Evolutionary conservation across 805 yeast species (phyloP), one percentile per base, ranked within the genome.

Genomic region (Starmerella apis): DNA sequence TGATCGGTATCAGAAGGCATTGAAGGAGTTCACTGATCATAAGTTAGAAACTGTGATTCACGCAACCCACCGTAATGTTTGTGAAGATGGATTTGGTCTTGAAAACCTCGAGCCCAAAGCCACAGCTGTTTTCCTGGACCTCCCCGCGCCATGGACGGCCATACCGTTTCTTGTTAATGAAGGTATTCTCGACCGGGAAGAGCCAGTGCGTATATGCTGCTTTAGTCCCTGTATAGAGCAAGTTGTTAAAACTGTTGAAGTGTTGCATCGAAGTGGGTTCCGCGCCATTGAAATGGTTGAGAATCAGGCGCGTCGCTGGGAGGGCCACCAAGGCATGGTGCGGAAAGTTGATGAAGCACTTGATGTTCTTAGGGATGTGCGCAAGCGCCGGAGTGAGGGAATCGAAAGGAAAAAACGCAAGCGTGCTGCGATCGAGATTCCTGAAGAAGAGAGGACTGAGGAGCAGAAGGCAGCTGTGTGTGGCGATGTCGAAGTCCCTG

Each of bases 181-280:
- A 28, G 55, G 51, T 11, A 41, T 51, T n/a, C 47, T 59, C 11
- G 68, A 83, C 8, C 64, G 68, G 8, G 19, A 35, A 11, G 16
- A 49, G 22, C 33, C 49, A 4, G 84, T 79, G 20, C 79, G 83
- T 2, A 74, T 92, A 48, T 92, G 99, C 67, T 92, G 98, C 66
- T 92, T 92, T 63, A 85, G 95, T 35, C 99, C 99, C 9, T 92
- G 99, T 66, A 84, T 92, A 43, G 99, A 92, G 67, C 99, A 92
- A 68, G 98, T 92, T 3, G 82, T 82, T 51, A 81, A 84, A 63
- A 85, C 97, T 0, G 79, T 90, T 11, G 81, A 77, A 56, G 81
- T 84, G 0, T 68, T 92, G 51, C 80, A 81, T 57, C 74, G 71
- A 30, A 64, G 80, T 38, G 95, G 94, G 0, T 92, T 96, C 95